phyloP scores from a whole-genome alignment of 2,329 filamentous ascomycete genomes.

The Daldinia sp. region DNA sequence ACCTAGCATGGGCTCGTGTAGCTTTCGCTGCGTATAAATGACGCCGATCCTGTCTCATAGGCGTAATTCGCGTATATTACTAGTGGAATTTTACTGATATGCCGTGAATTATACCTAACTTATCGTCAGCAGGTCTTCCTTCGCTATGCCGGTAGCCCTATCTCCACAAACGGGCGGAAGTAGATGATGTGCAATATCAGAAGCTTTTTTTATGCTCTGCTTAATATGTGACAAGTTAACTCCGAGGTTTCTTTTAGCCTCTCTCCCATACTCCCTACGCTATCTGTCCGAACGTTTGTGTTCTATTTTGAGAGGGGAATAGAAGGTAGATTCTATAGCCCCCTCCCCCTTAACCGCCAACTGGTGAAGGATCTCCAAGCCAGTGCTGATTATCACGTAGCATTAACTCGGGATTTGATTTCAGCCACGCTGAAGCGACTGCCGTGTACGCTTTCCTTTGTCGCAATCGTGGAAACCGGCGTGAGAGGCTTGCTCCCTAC shows the following conservation, averaged over 20 bases:
- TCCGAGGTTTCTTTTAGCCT: slow-evolving; percentile 4
- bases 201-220: slow-evolving; percentile 9
- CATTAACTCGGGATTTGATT: slow-evolving; percentile 4
- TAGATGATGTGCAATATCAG: slow-evolving; percentile 16
- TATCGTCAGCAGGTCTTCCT: slow-evolving; percentile 19
- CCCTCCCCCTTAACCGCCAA: background rate
- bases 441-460: background rate
- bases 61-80: slow-evolving; percentile 22
- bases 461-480: slow-evolving; percentile 4
- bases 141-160: slow-evolving; percentile 24
- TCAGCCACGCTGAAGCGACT: slow-evolving; percentile 11
- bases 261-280: background rate
- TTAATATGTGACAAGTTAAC: slow-evolving; percentile 16
- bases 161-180: slow-evolving; percentile 6
- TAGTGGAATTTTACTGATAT: slow-evolving; percentile 22
- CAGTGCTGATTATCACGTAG: background rate
- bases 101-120: slow-evolving; percentile 26
- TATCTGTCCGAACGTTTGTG: background rate
- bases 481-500: background rate
- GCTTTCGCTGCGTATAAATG: slow-evolving; percentile 18
- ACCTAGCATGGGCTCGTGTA: slow-evolving; percentile 26
- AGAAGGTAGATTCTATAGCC: slow-evolving; percentile 17
- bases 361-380: background rate
- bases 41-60: slow-evolving; percentile 35
- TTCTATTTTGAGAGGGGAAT: slow-evolving; percentile 9